phyloP scores from a whole-genome alignment of 2,329 filamentous ascomycete genomes.

The Colletotrichum liriopes region DNA sequence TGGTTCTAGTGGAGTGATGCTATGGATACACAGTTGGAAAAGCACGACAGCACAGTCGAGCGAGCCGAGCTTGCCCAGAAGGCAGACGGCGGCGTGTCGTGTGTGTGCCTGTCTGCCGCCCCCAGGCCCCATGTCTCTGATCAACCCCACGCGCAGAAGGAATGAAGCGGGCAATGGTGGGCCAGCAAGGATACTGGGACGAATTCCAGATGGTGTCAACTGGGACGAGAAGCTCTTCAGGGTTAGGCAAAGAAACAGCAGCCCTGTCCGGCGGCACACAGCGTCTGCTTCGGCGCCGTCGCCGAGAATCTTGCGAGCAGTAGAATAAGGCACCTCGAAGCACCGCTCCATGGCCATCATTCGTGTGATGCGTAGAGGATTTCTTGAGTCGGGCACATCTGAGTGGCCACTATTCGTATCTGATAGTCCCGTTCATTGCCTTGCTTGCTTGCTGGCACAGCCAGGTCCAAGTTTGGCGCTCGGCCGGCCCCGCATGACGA shows the following conservation, averaged over 20 bases:
- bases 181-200: slow-evolving; percentile 29
- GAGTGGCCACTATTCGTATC: slow-evolving; percentile 5
- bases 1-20: slow-evolving; percentile 18
- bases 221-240: slow-evolving; percentile 3
- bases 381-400: neutral
- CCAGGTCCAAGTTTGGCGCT: slow-evolving; percentile 20
- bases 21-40: slow-evolving; percentile 19
- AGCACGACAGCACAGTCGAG: slow-evolving; percentile 19
- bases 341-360: neutral
- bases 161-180: slow-evolving; percentile 31
- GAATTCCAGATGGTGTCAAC: slow-evolving; percentile 19
- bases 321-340: slow-evolving; percentile 1
- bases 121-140: slow-evolving; percentile 34
- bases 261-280: slow-evolving; percentile 9
- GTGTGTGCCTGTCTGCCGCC: slow-evolving; percentile 13
- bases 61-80: slow-evolving; percentile 7
- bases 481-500: slow-evolving; percentile 28
- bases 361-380: neutral
- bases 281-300: slow-evolving; percentile 6
- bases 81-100: slow-evolving; percentile 3
- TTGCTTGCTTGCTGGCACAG: slow-evolving; percentile 3
- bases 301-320: slow-evolving; percentile 23
- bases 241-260: neutral
- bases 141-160: slow-evolving; percentile 37
- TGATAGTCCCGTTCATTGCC: slow-evolving; percentile 15